A percentile compares a stretch with the other conserved stretches of the same genome.
These are phyloP conservation scores for Tulasnella sp. DNA, from an alignment of 768 basidiomycete genomes.

Conservation along the genomic window DNA sequence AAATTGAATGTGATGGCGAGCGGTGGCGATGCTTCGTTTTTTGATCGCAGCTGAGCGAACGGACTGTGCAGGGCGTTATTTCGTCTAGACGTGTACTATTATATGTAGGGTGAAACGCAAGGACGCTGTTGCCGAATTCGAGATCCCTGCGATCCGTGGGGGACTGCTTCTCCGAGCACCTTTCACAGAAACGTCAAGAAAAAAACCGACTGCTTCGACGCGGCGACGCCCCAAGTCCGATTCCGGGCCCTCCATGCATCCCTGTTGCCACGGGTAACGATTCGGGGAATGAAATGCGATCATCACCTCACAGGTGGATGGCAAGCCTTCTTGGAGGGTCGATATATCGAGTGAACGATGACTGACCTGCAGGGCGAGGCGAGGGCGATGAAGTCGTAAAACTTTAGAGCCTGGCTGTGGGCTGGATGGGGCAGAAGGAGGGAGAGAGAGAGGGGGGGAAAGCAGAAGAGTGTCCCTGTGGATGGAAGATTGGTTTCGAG, in stretches of 20 bases:
- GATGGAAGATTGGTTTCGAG: background rate
- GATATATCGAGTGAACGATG: background rate
- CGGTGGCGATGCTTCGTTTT: background rate
- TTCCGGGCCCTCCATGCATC: background rate
- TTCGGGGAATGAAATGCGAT: background rate
- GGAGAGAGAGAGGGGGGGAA: background rate
- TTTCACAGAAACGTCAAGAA: slow-evolving; percentile 8
- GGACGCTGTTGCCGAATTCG: background rate
- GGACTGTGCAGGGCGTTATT: no score
- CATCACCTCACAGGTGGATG: background rate
- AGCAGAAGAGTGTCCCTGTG: background rate
- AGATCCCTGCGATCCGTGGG: no score
- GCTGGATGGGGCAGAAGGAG: background rate
- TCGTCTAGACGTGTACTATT: background rate
- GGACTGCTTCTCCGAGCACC: background rate
- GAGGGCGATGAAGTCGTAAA: background rate
- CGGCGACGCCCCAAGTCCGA: background rate
- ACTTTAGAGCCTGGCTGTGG: background rate
- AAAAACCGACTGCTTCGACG: background rate
- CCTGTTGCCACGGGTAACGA: background rate
- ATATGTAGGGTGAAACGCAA: background rate
- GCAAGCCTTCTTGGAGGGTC: background rate
- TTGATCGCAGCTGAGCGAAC: background rate
- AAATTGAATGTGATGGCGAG: background rate
- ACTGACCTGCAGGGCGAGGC: background rate